These are phyloP conservation scores for Umbilicus rupestris DNA, from an alignment of 164 flowering plant genomes.

Conservation along the genomic window DNA sequence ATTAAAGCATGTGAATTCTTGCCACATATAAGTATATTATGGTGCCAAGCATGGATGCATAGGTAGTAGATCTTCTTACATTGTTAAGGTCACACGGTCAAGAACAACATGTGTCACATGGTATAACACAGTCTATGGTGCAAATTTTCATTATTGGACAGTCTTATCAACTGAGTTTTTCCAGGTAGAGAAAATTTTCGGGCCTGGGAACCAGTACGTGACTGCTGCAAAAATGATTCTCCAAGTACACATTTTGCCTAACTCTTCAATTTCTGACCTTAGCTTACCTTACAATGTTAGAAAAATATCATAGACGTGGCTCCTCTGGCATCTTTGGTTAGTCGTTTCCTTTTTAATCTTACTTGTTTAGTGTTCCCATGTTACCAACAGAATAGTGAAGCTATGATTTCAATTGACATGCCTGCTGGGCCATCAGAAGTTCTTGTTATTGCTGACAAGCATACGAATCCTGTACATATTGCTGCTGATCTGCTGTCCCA, in stretches of 20 bases:
- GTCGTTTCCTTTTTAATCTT: not conserved
- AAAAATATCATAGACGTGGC: not conserved
- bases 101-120: too few species aligned
- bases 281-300: not conserved
- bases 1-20: too few species aligned
- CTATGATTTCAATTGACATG: slow-evolving; percentile 98
- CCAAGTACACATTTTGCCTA: slow-evolving; percentile 67
- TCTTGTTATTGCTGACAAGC: slow-evolving; percentile 83
- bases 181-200: slow-evolving; percentile 95
- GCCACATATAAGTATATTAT: too few species aligned
- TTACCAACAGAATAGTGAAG: slow-evolving; percentile 80
- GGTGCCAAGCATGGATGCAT: too few species aligned
- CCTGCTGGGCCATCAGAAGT: slow-evolving; percentile 99
- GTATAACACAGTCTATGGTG: too few species aligned
- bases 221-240: slow-evolving; percentile 99
- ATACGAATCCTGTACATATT: slow-evolving; percentile 81
- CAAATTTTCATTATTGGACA: not conserved
- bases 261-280: not conserved
- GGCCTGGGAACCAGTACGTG: slow-evolving; percentile 97
- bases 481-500: slow-evolving; percentile 94
- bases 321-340: not conserved
- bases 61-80: too few species aligned
- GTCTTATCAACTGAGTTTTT: slow-evolving; percentile 8
- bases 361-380: not conserved
- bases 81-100: too few species aligned